A percentile compares a stretch with the other conserved stretches of the same genome.
Conservation (phyloP, 176 grass and related monocot species). For the Oryza nivara region DNA sequence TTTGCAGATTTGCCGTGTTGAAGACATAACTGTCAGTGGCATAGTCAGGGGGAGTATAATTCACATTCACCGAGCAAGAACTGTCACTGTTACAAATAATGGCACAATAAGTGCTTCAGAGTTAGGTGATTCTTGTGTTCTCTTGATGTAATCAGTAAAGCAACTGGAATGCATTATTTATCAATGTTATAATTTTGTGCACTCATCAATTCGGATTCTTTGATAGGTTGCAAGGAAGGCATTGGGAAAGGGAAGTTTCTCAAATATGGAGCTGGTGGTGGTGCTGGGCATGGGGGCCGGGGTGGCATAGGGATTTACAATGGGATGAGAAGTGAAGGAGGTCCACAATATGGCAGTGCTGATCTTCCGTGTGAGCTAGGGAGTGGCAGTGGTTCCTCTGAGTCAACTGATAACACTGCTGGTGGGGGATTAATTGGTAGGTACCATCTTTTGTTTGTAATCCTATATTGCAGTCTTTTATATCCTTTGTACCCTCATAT, state of each 20-base stretch:
- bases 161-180: slow-evolving; percentile 27
- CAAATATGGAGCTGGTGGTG: slow-evolving; percentile 86
- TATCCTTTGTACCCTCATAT: background rate
- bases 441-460: slow-evolving; percentile 34
- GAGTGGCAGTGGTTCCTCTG: slow-evolving; percentile 81
- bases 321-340: slow-evolving; percentile 73
- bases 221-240: slow-evolving; percentile 88
- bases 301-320: slow-evolving; percentile 88
- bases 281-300: slow-evolving; percentile 91
- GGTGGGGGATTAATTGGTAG: slow-evolving; percentile 96
- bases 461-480: slow-evolving; percentile 4
- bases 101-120: slow-evolving; percentile 95
- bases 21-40: slow-evolving; percentile 86
- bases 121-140: slow-evolving; percentile 90
- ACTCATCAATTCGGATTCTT: slow-evolving; percentile 29
- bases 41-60: slow-evolving; percentile 86
- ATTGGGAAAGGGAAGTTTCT: slow-evolving; percentile 83
- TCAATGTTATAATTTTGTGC: slow-evolving; percentile 37
- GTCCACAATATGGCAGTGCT: slow-evolving; percentile 71
- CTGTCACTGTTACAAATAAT: slow-evolving; percentile 66
- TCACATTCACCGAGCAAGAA: slow-evolving; percentile 98
- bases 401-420: slow-evolving; percentile 59
- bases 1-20: slow-evolving; percentile 94
- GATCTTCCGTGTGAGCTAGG: slow-evolving; percentile 98
- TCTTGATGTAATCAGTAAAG: slow-evolving; percentile 29